Conservation (phyloP, 345 rosid genomes). For the Xanthoceras sorbifolium region DNA sequence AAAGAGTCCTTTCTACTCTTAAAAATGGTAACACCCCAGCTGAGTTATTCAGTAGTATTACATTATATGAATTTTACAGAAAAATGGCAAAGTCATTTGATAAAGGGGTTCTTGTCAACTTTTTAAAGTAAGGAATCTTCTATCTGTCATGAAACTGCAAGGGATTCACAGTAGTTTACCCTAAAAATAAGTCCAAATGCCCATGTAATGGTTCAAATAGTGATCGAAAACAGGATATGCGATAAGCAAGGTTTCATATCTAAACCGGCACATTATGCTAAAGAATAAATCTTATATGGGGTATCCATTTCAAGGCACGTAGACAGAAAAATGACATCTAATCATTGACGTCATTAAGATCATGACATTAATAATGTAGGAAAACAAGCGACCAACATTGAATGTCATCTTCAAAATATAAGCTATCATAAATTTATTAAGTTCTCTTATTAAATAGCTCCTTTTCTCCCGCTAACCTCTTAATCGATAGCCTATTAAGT, state of each 20-base stretch:
- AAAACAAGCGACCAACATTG: not conserved
- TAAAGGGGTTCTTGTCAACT: not conserved
- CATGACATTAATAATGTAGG: not conserved
- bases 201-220: not conserved
- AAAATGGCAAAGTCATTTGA: not conserved
- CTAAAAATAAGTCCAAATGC: not conserved
- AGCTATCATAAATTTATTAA: not conserved
- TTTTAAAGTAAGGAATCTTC: not conserved
- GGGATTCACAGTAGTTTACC: not conserved
- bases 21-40: not conserved
- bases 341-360: not conserved
- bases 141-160: not conserved
- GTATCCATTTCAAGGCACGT: not conserved
- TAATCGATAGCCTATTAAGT: not conserved
- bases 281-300: not conserved
- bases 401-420: not conserved
- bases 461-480: not conserved
- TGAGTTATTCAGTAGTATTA: not conserved
- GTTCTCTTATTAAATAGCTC: not conserved
- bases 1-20: not conserved
- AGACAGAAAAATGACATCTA: not conserved
- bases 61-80: too few relatives aligned
- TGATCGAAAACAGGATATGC: not conserved
- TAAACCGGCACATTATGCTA: not conserved
- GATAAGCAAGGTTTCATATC: not conserved